phyloP scores from a whole-genome alignment of 2,329 filamentous ascomycete genomes.

The Paracoccidioides brasiliensis region DNA sequence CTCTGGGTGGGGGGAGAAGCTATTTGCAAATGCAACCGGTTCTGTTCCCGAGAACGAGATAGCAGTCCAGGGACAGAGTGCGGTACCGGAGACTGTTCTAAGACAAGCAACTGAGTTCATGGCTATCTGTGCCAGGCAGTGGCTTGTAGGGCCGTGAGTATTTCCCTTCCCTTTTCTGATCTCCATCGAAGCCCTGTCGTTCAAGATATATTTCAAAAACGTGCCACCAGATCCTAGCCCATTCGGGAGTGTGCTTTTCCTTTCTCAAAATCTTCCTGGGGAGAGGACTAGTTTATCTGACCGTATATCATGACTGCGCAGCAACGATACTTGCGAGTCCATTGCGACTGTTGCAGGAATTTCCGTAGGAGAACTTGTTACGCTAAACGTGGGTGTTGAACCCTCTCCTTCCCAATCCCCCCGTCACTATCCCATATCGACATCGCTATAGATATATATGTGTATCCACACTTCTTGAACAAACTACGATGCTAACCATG shows the following conservation, averaged over 20 bases:
- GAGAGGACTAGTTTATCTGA: neutral
- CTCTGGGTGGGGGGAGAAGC: neutral
- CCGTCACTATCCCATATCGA: too few species aligned
- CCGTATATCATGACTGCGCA: neutral
- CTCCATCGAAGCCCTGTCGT: too few species aligned
- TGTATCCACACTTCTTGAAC: too few species aligned
- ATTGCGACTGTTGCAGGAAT: neutral
- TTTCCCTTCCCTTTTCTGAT: neutral
- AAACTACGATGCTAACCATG: neutral
- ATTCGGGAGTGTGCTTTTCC: too few species aligned
- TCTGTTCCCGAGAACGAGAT: neutral
- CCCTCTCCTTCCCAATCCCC: neutral
- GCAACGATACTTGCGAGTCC: neutral
- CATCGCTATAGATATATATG: too few species aligned
- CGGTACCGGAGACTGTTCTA: neutral
- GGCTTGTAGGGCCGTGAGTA: neutral
- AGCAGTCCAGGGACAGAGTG: neutral
- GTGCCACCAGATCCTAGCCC: too few species aligned
- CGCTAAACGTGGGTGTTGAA: neutral
- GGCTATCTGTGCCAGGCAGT: neutral
- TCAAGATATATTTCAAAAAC: too few species aligned
- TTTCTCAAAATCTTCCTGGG: neutral
- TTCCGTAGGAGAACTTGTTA: neutral
- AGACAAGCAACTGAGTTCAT: neutral
- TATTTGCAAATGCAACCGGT: neutral